These are phyloP conservation scores for Sphagnum contortum DNA, from an alignment of 225 moss, liverwort and hornwort species.

Conservation along the genomic window DNA sequence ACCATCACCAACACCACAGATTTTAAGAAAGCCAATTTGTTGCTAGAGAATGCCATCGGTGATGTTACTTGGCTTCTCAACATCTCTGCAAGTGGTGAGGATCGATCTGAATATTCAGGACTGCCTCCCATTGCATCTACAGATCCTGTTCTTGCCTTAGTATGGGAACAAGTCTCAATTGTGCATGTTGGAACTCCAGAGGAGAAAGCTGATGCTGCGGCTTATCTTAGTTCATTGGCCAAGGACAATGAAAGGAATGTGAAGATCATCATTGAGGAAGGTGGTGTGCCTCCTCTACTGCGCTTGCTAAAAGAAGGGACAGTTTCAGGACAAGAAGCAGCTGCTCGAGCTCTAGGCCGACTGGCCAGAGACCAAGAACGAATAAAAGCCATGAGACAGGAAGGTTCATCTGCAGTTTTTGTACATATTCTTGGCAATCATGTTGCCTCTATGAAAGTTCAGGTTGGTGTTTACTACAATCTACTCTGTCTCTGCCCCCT, in stretches of 20 bases:
- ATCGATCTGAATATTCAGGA: conserved; percentile 27
- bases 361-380: conserved; percentile 24
- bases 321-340: conserved; percentile 26
- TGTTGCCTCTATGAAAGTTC: conserved; percentile 34
- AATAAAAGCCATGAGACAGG: conserved; percentile 23
- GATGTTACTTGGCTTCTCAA: conserved; percentile 46
- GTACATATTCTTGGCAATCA: conserved; percentile 17
- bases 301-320: conserved; percentile 34
- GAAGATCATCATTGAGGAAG: conserved; percentile 49
- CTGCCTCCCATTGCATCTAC: conserved; percentile 32
- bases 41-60: conserved; percentile 35
- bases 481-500: no score
- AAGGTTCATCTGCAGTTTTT: conserved; percentile 25
- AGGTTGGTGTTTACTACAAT: conserved; percentile 3
- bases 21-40: conserved; percentile 25
- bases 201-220: conserved; percentile 18
- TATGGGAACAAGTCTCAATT: conserved; percentile 40
- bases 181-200: conserved; percentile 34
- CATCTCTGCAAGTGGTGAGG: conserved; percentile 36
- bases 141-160: conserved; percentile 27
- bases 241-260: conserved; percentile 25
- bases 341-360: conserved; percentile 26
- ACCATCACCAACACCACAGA: conserved; percentile 39
- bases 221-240: conserved; percentile 14
- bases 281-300: conserved; percentile 36